phyloP scores from a whole-genome alignment of 2,329 filamentous ascomycete genomes.

The Xylariales sp. region DNA sequence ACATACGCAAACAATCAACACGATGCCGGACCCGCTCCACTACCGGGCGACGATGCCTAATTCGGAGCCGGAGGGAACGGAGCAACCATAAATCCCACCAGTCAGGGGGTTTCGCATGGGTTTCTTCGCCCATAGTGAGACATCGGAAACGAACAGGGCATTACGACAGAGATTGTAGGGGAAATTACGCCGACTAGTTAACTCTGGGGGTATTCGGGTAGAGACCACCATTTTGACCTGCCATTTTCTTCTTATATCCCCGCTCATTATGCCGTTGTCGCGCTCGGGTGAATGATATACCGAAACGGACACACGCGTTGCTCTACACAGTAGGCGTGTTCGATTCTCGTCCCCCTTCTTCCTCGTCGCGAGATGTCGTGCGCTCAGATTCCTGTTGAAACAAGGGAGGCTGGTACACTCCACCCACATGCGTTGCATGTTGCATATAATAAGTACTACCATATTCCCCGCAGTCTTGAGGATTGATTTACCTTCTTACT shows the following conservation, averaged over 20 bases:
- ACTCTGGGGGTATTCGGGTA: neutral
- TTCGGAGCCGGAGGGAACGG: constrained; percentile 32
- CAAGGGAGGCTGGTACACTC: neutral
- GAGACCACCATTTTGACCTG: neutral
- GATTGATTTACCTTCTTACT: too few species aligned
- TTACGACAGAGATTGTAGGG: neutral
- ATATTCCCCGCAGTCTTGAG: too few species aligned
- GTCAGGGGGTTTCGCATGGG: constrained; percentile 17
- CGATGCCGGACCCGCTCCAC: constrained; percentile 17
- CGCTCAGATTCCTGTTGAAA: too few species aligned
- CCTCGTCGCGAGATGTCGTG: too few species aligned
- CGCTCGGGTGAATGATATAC: constrained; percentile 16
- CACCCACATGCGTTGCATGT: neutral
- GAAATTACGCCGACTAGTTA: neutral
- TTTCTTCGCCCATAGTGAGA: neutral
- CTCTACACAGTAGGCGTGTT: neutral
- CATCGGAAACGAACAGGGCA: neutral
- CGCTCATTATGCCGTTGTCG: neutral
- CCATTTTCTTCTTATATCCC: neutral
- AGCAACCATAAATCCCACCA: constrained; percentile 35
- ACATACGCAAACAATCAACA: constrained; percentile 8
- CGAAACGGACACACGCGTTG: neutral
- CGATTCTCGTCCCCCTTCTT: neutral
- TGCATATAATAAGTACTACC: too few species aligned
- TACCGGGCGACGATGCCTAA: constrained; percentile 28